Conservation (phyloP, 805 yeast species). For the Saccharomycopsis oosterbeekiorum region DNA sequence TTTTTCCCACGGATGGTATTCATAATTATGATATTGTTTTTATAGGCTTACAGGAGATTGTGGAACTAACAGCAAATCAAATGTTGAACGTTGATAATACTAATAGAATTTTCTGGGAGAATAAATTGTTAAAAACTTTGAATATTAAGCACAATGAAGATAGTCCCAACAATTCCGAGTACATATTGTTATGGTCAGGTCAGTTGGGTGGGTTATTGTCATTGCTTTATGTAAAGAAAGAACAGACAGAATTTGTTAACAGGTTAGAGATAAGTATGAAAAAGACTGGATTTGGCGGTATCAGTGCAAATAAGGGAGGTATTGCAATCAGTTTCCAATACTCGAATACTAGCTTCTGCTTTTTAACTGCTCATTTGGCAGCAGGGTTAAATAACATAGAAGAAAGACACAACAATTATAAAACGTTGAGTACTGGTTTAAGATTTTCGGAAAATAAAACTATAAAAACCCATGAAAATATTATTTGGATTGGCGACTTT, state of each 20-base stretch:
- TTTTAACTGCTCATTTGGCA: constrained; percentile 82
- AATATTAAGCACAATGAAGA: constrained; percentile 28
- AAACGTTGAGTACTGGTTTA: constrained; percentile 61
- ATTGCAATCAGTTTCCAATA: constrained; percentile 58
- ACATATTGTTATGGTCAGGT: constrained; percentile 56
- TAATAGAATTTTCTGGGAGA: constrained; percentile 56
- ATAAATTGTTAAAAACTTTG: constrained; percentile 39
- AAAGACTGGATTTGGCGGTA: constrained; percentile 92
- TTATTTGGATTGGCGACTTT: constrained; percentile 91
- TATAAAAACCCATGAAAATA: constrained; percentile 69
- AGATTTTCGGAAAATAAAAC: constrained; percentile 48
- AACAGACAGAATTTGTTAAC: constrained; percentile 41
- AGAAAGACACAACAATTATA: constrained; percentile 81
- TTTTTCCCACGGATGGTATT: constrained; percentile 45
- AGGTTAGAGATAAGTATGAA: constrained; percentile 64
- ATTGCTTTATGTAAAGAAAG: constrained; percentile 54
- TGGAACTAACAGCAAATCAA: constrained; percentile 74
- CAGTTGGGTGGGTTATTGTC: constrained; percentile 81
- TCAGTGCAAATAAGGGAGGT: constrained; percentile 76
- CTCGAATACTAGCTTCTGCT: constrained; percentile 62
- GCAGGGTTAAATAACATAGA: constrained; percentile 79
- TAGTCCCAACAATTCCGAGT: constrained; percentile 27
- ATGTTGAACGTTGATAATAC: constrained; percentile 69
- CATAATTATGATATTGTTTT: constrained; percentile 48
- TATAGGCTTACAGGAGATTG: constrained; percentile 83